These are phyloP conservation scores for Teratosphaeria gauchensis DNA, from an alignment of 2,329 filamentous ascomycete species.

Conservation along the genomic window DNA sequence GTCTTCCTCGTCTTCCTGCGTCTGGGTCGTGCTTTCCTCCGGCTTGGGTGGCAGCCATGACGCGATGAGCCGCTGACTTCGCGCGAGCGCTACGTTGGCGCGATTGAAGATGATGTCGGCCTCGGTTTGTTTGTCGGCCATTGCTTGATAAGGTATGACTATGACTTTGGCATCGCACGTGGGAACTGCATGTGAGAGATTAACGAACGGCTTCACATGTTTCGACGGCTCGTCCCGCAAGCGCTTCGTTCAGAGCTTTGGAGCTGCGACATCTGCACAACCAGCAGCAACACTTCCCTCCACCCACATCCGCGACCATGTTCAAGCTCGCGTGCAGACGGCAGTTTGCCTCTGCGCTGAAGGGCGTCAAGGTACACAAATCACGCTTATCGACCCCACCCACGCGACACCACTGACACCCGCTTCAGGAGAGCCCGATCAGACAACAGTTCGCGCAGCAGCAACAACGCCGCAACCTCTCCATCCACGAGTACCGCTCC, in stretches of 20 bases:
- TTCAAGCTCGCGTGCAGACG: conserved; percentile 78
- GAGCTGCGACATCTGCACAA: not conserved
- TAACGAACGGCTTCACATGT: not conserved
- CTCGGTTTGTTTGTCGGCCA: not conserved
- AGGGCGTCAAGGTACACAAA: conserved; percentile 57
- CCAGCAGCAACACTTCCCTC: not conserved
- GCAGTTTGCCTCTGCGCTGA: conserved; percentile 70
- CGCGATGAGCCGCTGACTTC: conserved; percentile 44
- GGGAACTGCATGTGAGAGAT: not conserved
- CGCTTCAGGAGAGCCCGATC: conserved; percentile 46
- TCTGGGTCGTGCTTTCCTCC: conserved; percentile 25
- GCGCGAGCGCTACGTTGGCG: conserved; percentile 44
- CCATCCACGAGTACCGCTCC: conserved; percentile 97
- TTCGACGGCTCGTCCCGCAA: not conserved
- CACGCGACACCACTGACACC: not conserved
- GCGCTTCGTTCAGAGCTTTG: not conserved
- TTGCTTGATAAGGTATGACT: not conserved
- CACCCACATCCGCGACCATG: conserved; percentile 43
- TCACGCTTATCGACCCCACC: not conserved
- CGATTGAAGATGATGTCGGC: conserved; percentile 48
- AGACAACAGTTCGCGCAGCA: conserved; percentile 37
- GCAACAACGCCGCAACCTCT: conserved; percentile 79
- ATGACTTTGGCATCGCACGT: not conserved
- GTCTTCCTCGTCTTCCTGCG: conserved; percentile 30
- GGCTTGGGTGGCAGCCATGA: conserved; percentile 44